Evolutionary conservation across 768 basidiomycete genomes (phyloP).

Genomic region (Agaricus subrufescens): DNA sequence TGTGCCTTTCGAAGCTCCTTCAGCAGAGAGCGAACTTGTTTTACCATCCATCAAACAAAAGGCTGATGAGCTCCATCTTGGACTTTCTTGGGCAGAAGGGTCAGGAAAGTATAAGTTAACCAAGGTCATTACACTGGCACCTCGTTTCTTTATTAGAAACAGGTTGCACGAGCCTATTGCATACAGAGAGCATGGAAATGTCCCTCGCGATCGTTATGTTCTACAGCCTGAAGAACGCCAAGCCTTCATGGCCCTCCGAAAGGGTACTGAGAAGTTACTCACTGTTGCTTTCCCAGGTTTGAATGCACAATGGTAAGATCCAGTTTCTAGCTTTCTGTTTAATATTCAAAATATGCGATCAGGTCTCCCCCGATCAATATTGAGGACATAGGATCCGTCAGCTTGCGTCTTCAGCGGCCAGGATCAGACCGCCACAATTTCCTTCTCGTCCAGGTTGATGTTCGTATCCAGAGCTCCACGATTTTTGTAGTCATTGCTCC

Average conservation of each 20-base stretch:
- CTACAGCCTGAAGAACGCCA: conserved; percentile 66
- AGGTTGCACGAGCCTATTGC: conserved; percentile 61
- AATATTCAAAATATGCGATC: background rate
- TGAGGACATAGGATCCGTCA: conserved; percentile 81
- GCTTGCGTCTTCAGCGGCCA: conserved; percentile 61
- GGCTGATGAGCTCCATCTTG: conserved; percentile 70
- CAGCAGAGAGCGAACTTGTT: conserved; percentile 82
- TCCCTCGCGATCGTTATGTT: conserved; percentile 54
- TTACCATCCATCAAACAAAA: conserved; percentile 60
- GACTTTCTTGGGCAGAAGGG: conserved; percentile 90
- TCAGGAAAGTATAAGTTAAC: conserved; percentile 96
- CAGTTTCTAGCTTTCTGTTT: background rate
- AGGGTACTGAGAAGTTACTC: conserved; percentile 67
- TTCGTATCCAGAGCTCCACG: conserved; percentile 79
- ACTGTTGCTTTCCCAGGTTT: conserved; percentile 85
- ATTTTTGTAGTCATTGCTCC: conserved; percentile 78
- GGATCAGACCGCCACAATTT: conserved; percentile 26
- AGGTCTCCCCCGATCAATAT: conserved; percentile 95
- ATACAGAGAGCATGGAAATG: conserved; percentile 81
- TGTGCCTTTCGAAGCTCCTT: conserved; percentile 88
- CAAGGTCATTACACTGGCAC: conserved; percentile 88
- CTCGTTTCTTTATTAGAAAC: conserved; percentile 90
- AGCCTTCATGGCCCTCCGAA: conserved; percentile 62
- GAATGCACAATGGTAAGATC: conserved; percentile 68
- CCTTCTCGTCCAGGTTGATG: conserved; percentile 68